Evolutionary conservation across 78 protist species (phyloP), one percentile per base, ranked within the genome.

Genomic region (Mantamonas sphyraenae): DNA sequence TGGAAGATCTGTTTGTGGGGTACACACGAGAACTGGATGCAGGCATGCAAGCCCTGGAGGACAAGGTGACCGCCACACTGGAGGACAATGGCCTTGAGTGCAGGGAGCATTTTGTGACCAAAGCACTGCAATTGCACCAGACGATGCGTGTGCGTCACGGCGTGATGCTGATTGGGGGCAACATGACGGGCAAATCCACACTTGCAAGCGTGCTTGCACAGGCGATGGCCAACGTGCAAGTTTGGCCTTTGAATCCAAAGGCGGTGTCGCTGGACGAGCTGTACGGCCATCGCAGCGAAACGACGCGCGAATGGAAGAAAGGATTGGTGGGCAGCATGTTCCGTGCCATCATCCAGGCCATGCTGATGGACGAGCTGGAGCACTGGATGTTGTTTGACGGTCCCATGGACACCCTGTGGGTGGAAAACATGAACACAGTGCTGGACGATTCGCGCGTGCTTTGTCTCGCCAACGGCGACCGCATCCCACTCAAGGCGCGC

Each of bases 361-460:
- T 84, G 63, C 56, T 92, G 62, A 92, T 84, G 39, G 58, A 65
- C 28, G 77, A 82, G 72, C 59, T 88, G 17, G 90, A 82, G 50
- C 1, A 47, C 55, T 88, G 93, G 91, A 40, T 92, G 12, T 31
- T 83, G 1, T 80, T 86, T 42, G 96, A 92, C 58, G 96, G 96
- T 16, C 93, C 91, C 24, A 90, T 92, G n/a, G 96, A 92, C 55
- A 76, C 93, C 37, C 64, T 85, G 33, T 92, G 93, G 93, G 85
- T 92, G 38, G 96, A 92, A 68, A 78, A 76, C 65, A 66, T 92
- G 42, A 92, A 92, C 80, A 84, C 96, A 2, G 93, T 92, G 58
- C 83, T 92, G 57, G 96, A 92, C 58, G 96, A 88, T 65, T 88
- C 85, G 88, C 72, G 72, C 69, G 62, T 86, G 16, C 85, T 92